These are phyloP conservation scores for Carex kokanica DNA, from an alignment of 176 grass and related monocot genomes.

Conservation along the genomic window DNA sequence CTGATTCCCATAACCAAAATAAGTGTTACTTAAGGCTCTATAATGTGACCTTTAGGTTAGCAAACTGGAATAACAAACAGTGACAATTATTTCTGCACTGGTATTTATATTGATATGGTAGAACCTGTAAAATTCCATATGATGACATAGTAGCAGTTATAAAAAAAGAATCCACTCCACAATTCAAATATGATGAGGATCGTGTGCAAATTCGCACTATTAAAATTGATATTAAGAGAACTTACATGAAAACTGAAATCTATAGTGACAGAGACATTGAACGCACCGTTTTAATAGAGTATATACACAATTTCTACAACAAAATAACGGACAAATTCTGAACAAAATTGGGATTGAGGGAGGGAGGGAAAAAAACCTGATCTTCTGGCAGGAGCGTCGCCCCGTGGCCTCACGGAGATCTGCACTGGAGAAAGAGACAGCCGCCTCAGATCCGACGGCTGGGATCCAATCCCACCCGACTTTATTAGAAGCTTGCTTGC, in stretches of 20 bases:
- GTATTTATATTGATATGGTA: not conserved
- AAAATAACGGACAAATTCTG: not conserved
- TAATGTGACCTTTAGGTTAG: not conserved
- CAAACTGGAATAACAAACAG: not conserved
- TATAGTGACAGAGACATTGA: not conserved
- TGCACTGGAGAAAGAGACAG: conserved; percentile 44
- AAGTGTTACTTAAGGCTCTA: not conserved
- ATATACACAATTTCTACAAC: not conserved
- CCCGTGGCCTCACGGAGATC: conserved; percentile 56
- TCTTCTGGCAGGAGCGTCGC: conserved; percentile 24
- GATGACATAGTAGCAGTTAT: not conserved
- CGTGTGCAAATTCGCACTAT: not conserved
- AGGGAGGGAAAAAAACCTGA: conserved; percentile 18
- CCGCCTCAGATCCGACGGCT: conserved; percentile 30
- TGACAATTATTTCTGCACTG: not conserved
- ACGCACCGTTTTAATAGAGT: no score
- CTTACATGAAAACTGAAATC: not conserved
- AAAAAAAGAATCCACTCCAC: not conserved
- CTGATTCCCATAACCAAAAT: not conserved
- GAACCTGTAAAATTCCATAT: not conserved
- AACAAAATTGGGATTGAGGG: not conserved
- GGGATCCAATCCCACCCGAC: conserved; percentile 21
- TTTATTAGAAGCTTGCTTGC: conserved; percentile 44
- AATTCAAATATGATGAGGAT: not conserved
- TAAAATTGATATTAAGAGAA: not conserved